These are phyloP conservation scores for Rhamnella rubrinervis DNA, from an alignment of 331 rosid species.

Conservation along the genomic window DNA sequence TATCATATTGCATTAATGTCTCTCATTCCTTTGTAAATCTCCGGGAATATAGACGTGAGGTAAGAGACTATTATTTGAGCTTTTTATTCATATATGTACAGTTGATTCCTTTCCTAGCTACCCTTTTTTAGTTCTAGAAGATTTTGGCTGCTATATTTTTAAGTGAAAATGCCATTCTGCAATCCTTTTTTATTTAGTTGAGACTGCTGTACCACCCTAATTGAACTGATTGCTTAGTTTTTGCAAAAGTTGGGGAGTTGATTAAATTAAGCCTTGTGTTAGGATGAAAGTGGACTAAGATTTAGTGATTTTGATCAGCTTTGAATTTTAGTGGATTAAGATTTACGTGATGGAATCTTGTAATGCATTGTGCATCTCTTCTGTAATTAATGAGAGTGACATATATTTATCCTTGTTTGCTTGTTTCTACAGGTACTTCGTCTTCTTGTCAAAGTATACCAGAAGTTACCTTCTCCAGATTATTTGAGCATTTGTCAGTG, in stretches of 20 bases:
- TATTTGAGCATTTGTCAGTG: constrained; percentile 95
- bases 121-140: not conserved
- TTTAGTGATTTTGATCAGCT: not conserved
- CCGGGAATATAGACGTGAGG: constrained; percentile 94
- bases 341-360: not conserved
- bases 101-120: not conserved
- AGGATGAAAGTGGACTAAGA: not conserved
- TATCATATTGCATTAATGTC: constrained; percentile 84
- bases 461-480: constrained; percentile 92
- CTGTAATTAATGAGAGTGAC: not conserved
- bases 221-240: not conserved
- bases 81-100: not conserved
- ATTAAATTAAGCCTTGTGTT: not conserved
- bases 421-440: constrained; percentile 65
- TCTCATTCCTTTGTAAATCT: constrained; percentile 93
- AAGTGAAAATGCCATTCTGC: not conserved
- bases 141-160: not conserved
- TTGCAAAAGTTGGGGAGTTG: not conserved
- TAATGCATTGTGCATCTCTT: not conserved
- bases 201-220: not conserved
- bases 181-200: not conserved
- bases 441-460: constrained; percentile 89
- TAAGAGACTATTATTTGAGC: constrained; percentile 22
- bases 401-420: constrained; percentile 20
- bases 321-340: not conserved